Percentiles rank a stretch among this genome's conserved stretches.
Conservation (phyloP, 768 basidiomycete genomes). For the Rhodosporidiobolus sp. region DNA sequence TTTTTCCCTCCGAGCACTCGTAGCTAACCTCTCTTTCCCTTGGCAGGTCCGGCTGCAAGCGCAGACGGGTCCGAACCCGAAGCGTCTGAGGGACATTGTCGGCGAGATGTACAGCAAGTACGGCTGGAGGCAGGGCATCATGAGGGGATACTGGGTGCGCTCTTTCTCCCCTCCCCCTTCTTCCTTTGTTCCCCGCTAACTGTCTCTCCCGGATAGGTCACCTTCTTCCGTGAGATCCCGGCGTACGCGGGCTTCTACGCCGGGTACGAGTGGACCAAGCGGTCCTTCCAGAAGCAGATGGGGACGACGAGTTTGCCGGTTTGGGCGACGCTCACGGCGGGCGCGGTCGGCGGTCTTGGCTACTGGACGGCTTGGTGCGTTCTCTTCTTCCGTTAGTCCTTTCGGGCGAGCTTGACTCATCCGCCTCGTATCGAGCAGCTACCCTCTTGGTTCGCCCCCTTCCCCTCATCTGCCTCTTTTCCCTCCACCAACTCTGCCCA, state of each 20-base stretch:
- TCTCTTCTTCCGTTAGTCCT: slow-evolving; percentile 55
- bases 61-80: slow-evolving; percentile 73
- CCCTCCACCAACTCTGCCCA: not conserved
- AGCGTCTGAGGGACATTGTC: slow-evolving; percentile 71
- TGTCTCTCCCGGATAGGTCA: slow-evolving; percentile 57
- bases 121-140: slow-evolving; percentile 82
- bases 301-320: slow-evolving; percentile 61
- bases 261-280: slow-evolving; percentile 88
- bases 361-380: slow-evolving; percentile 97
- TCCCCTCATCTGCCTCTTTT: not conserved
- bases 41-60: slow-evolving; percentile 29
- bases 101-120: slow-evolving; percentile 81
- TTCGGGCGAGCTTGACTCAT: slow-evolving; percentile 62
- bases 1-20: slow-evolving; percentile 47
- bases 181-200: not conserved
- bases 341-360: slow-evolving; percentile 58
- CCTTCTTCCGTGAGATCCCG: slow-evolving; percentile 87
- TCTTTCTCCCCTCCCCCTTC: not conserved
- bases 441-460: slow-evolving; percentile 21
- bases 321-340: slow-evolving; percentile 79
- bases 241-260: slow-evolving; percentile 67
- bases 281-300: slow-evolving; percentile 59
- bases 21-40: not conserved
- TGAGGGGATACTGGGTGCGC: slow-evolving; percentile 93
- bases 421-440: slow-evolving; percentile 8